phyloP scores from a whole-genome alignment of 306 rosid species.

The Fragaria vesca region DNA sequence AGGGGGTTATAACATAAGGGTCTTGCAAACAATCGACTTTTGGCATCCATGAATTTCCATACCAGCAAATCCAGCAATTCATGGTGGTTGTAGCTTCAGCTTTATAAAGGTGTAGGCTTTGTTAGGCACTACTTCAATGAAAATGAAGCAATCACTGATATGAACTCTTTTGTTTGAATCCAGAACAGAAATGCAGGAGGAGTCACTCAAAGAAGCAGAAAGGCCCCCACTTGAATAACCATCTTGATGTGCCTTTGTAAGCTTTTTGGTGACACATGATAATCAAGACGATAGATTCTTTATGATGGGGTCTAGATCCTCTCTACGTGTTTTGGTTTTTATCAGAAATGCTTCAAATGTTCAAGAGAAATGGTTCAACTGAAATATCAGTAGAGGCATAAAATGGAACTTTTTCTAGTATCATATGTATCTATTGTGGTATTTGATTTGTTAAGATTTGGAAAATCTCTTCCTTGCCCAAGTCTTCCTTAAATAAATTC shows the following conservation, averaged over 20 bases:
- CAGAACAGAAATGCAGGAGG: background rate
- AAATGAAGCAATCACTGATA: background rate
- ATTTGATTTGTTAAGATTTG: background rate
- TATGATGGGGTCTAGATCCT: background rate
- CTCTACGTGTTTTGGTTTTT: background rate
- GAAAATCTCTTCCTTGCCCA: background rate
- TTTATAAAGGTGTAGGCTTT: background rate
- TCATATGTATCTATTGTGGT: background rate
- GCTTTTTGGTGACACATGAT: slow-evolving; percentile 8
- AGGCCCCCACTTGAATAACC: slow-evolving; percentile 11
- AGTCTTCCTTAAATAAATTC: background rate
- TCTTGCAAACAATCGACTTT: background rate
- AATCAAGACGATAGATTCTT: background rate
- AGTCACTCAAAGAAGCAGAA: background rate
- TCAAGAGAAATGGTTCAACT: background rate
- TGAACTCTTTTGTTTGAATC: background rate
- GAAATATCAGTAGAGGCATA: background rate
- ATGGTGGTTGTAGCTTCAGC: background rate
- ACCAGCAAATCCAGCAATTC: background rate
- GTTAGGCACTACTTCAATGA: background rate
- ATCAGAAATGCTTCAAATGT: background rate
- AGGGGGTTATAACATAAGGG: background rate
- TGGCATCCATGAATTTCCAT: background rate
- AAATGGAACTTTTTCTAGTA: background rate
- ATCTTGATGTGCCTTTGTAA: background rate